Percentiles rank a stretch among this genome's conserved stretches.
Evolutionary conservation across 2,329 filamentous ascomycete genomes (phyloP).

Genomic region (Colletotrichum sp.): DNA sequence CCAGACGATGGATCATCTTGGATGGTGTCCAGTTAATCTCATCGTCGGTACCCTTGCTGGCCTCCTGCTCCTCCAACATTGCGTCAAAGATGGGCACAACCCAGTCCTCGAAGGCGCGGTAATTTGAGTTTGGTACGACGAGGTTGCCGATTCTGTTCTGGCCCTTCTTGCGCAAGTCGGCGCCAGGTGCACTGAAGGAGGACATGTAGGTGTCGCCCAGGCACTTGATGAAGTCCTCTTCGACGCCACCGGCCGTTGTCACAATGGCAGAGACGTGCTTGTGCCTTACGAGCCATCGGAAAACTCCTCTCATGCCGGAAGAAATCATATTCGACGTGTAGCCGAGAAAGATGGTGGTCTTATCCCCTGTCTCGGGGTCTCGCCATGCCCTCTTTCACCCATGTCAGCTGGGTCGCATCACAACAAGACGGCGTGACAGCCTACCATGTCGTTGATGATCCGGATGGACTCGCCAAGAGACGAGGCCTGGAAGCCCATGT

Average conservation of each 20-base stretch:
- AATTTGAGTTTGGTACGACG: slow-evolving; percentile 94
- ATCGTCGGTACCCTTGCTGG: slow-evolving; percentile 66
- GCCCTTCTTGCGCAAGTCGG: slow-evolving; percentile 79
- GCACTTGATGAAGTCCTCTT: slow-evolving; percentile 99
- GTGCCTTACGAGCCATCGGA: slow-evolving; percentile 93
- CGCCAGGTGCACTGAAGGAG: slow-evolving; percentile 79
- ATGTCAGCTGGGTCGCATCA: slow-evolving; percentile 22
- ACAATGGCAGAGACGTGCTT: slow-evolving; percentile 92
- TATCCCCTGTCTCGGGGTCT: slow-evolving; percentile 77
- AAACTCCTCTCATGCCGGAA: slow-evolving; percentile 87
- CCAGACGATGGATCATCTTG: slow-evolving; percentile 87
- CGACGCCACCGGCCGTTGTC: slow-evolving; percentile 92
- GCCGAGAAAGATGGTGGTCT: slow-evolving; percentile 93
- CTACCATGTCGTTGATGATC: slow-evolving; percentile 96
- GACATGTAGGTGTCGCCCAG: slow-evolving; percentile 93
- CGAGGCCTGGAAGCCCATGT: slow-evolving; percentile 78
- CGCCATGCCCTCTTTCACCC: slow-evolving; percentile 70
- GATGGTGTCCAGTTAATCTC: slow-evolving; percentile 91
- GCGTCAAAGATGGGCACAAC: slow-evolving; percentile 91
- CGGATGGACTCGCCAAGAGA: slow-evolving; percentile 85
- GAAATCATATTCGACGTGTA: slow-evolving; percentile 99
- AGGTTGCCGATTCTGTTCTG: slow-evolving; percentile 97
- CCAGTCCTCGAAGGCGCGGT: slow-evolving; percentile 98
- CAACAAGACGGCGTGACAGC: slow-evolving; percentile 23
- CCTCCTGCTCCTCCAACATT: slow-evolving; percentile 94